Evolutionary conservation across 2,329 filamentous ascomycete genomes (phyloP), one percentile per base, ranked within the genome.

Genomic region (Venturia pyrina): DNA sequence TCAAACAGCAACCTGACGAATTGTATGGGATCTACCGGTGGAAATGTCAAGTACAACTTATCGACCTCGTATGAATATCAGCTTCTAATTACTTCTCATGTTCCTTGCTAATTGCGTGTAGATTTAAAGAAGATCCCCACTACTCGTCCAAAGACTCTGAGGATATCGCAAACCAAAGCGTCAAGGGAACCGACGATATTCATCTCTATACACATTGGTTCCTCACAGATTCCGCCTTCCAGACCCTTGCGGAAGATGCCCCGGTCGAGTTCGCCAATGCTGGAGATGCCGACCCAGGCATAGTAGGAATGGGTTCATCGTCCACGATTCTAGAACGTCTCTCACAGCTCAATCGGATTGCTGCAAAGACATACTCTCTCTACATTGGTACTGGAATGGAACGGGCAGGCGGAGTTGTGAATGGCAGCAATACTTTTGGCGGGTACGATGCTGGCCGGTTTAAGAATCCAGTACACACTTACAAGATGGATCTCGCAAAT

Each of bases 391-490:
- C 77, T 62, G 75, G 75, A 32, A 77, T 78, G 67, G 73, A 76
- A 48, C 73, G 76, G 41, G 76, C 77, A 1, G 76, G 75, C 19
- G 78, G 78, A 19, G 69, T 66, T 2, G 72, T 78, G 34, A 80
- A 79, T 64, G 78, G 78, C 34, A 77, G 75, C 66, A 76, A 78
- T 46, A 74, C 74, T 3, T 76, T 79, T 46, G 78, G 78, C n/a
- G 78, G 78, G 28, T 79, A 77, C 67, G 78, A 80, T 68, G 75
- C 77, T 15, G 76, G 76, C 32, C 75, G 78, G 24, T 78, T 79
- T 67, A 73, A 71, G 1, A 76, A 75, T 41, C 68, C 68, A 0
- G 71, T 75, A 1, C 71, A 76, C 67, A 62, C 64, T 19, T 72
- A 70, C 62, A 74, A 75, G 69, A 76, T 74, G 73, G 73, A 73